Evolutionary conservation across 78 protist species (phyloP).

Genomic region (Dictyostelium brefeldianum): DNA sequence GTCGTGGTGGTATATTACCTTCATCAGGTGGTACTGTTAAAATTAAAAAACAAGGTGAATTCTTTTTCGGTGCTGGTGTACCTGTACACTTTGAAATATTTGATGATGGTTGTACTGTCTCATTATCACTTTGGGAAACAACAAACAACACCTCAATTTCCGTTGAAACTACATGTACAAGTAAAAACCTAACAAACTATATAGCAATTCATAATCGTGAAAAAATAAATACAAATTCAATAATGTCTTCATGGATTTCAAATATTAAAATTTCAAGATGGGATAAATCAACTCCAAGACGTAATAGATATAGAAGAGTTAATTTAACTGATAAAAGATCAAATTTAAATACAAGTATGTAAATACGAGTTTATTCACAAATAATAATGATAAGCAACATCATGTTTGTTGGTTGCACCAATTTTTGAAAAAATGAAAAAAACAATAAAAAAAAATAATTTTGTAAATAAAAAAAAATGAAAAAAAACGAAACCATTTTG

Average conservation of each 20-base stretch:
- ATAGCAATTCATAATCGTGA: slow-evolving; percentile 65
- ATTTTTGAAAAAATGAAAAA: too few species aligned
- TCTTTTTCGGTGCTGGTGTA: slow-evolving; percentile 33
- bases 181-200: slow-evolving; percentile 31
- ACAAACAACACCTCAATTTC: slow-evolving; percentile 42
- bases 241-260: slow-evolving; percentile 30
- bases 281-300: slow-evolving; percentile 44
- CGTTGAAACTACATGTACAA: slow-evolving; percentile 63
- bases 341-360: slow-evolving; percentile 30
- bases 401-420: too few species aligned
- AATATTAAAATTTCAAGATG: slow-evolving; percentile 56
- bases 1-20: slow-evolving; percentile 64
- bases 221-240: slow-evolving; percentile 23
- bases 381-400: too few species aligned
- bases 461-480: too few species aligned
- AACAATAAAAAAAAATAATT: too few species aligned
- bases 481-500: background rate
- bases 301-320: slow-evolving; percentile 23
- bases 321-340: slow-evolving; percentile 2
- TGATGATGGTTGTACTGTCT: slow-evolving; percentile 60
- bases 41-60: slow-evolving; percentile 63
- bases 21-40: slow-evolving; percentile 27
- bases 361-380: too few species aligned
- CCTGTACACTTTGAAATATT: slow-evolving; percentile 69
- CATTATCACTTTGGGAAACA: slow-evolving; percentile 48